Percentiles rank a stretch among this genome's conserved stretches.
phyloP scores from a whole-genome alignment of 371 early-diverging fungal genomes.

The Lichtheimia ornata region DNA sequence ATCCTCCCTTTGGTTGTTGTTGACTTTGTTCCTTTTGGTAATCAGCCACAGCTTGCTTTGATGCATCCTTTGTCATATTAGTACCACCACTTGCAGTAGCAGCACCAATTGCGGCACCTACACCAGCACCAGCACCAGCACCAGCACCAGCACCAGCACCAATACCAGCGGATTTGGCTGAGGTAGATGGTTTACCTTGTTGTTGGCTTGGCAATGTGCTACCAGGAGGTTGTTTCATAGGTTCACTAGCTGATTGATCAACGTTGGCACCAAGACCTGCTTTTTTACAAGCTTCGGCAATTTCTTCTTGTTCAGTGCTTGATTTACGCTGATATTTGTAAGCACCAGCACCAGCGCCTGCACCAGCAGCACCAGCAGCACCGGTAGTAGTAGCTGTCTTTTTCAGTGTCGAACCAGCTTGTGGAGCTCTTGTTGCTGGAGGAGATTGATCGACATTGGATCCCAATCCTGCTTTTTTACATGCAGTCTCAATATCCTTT shows the following conservation, averaged over 20 bases:
- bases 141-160: conserved; percentile 4
- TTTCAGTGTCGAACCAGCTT: not conserved
- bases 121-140: conserved; percentile 7
- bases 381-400: too few species aligned
- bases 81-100: not conserved
- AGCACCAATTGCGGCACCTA: not conserved
- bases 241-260: not conserved
- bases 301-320: not conserved
- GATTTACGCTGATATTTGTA: not conserved
- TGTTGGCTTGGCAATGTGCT: not conserved
- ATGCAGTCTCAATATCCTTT: not conserved
- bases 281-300: not conserved
- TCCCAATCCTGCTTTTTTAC: not conserved
- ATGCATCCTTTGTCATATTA: not conserved
- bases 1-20: not conserved
- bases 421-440: not conserved
- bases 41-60: not conserved
- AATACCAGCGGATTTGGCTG: not conserved
- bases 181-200: not conserved
- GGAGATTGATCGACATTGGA: not conserved
- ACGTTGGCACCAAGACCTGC: not conserved
- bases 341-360: not conserved
- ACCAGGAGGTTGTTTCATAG: not conserved
- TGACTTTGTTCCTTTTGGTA: too few species aligned
- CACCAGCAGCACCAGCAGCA: conserved; percentile 2